These are phyloP conservation scores for Elongisporangium undulatum DNA, from an alignment of 352 stramenopile genomes.

Conservation along the genomic window DNA sequence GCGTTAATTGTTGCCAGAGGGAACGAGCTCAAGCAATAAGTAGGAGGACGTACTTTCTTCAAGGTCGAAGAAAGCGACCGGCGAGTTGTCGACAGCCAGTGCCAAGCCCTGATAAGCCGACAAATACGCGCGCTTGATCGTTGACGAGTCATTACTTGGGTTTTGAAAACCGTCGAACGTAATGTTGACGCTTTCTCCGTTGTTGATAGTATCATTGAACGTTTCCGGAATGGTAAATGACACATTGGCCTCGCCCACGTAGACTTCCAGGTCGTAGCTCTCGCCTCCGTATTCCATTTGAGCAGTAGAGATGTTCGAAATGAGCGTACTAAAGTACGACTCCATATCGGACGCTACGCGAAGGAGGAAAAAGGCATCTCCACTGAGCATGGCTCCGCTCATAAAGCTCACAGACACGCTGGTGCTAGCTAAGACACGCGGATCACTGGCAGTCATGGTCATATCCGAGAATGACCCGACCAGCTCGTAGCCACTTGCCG, in stretches of 20 bases:
- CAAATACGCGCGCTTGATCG: conserved; percentile 63
- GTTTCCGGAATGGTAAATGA: conserved; percentile 69
- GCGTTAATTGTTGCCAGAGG: conserved; percentile 10
- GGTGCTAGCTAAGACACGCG: conserved; percentile 45
- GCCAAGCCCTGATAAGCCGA: conserved; percentile 61
- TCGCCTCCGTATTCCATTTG: conserved; percentile 25
- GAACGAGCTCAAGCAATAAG: background rate
- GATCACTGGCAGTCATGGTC: conserved; percentile 37
- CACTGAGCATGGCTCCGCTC: conserved; percentile 54
- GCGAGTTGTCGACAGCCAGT: conserved; percentile 58
- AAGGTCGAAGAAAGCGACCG: conserved; percentile 37
- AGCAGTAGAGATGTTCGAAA: conserved; percentile 43
- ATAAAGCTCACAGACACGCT: conserved; percentile 49
- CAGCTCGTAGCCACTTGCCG: conserved; percentile 46
- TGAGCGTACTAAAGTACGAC: conserved; percentile 45
- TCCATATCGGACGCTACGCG: conserved; percentile 60
- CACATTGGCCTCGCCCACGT: conserved; percentile 51
- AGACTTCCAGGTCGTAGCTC: conserved; percentile 38
- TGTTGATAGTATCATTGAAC: conserved; percentile 59
- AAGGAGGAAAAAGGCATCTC: conserved; percentile 60
- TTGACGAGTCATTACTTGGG: conserved; percentile 47
- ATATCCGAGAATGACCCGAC: conserved; percentile 50
- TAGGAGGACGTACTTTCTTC: conserved; percentile 15
- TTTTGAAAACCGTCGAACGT: conserved; percentile 64
- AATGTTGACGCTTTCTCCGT: conserved; percentile 66